A percentile compares a stretch with the other conserved stretches of the same genome.
These are phyloP conservation scores for Hypoxylon fragiforme DNA, from an alignment of 495 filamentous ascomycete species.

Conservation along the genomic window DNA sequence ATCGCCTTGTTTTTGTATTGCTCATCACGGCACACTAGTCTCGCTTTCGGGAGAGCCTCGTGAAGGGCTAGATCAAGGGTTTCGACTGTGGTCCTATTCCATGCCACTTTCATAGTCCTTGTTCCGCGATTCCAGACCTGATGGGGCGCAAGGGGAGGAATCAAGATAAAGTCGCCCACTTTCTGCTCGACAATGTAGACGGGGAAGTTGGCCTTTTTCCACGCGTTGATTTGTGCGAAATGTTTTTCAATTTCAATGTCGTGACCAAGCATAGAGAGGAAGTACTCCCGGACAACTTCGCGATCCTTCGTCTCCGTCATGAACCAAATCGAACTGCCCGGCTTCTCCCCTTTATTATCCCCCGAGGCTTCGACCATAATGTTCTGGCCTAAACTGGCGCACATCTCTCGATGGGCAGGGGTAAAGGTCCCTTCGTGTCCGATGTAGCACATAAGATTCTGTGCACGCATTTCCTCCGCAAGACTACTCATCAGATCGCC, in stretches of 20 bases:
- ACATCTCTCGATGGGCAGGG: constrained; percentile 96
- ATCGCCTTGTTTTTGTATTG: constrained; percentile 99
- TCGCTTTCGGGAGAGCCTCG: constrained; percentile 83
- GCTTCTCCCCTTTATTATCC: constrained; percentile 67
- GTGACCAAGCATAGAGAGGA: constrained; percentile 85
- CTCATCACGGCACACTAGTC: constrained; percentile 95
- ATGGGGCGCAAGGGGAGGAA: constrained; percentile 95
- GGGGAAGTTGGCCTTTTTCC: constrained; percentile 88
- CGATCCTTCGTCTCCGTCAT: constrained; percentile 95
- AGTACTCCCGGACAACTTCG: constrained; percentile 85
- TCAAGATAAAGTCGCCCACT: constrained; percentile 90
- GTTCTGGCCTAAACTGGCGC: constrained; percentile 91
- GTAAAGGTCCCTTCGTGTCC: constrained; percentile 98
- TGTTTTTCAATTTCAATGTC: constrained; percentile 96
- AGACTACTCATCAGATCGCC: constrained; percentile 95
- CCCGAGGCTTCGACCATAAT: constrained; percentile 94
- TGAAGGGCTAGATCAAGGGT: constrained; percentile 81
- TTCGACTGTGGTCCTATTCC: constrained; percentile 95
- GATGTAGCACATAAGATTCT: constrained; percentile 98
- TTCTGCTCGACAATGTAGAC: constrained; percentile 92
- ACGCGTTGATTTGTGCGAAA: constrained; percentile 91
- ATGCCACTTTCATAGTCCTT: constrained; percentile 92
- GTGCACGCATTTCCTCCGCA: constrained; percentile 80
- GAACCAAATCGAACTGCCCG: constrained; percentile 94
- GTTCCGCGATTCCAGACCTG: constrained; percentile 98